Evolutionary conservation across 352 stramenopile species (phyloP).

Genomic region (Pythium pyrilobum): DNA sequence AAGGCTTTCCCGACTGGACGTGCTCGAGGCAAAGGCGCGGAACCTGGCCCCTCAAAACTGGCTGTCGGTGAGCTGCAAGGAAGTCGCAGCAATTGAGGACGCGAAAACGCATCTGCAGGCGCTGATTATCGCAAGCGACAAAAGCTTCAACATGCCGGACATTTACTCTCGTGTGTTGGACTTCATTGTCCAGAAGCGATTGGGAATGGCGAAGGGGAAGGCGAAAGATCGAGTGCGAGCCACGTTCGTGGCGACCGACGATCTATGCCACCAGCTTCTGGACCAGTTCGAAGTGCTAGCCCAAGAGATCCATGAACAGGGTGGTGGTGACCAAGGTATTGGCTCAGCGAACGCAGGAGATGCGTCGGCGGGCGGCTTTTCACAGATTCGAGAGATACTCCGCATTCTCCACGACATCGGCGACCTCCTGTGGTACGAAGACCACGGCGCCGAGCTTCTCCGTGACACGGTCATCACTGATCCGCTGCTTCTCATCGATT

Average conservation of each 20-base stretch:
- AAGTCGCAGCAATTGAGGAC: not conserved
- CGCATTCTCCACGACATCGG: slow-evolving; percentile 7
- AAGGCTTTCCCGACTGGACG: too few species aligned
- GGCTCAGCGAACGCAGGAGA: not conserved
- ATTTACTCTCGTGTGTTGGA: slow-evolving; percentile 2
- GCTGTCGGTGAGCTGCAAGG: not conserved
- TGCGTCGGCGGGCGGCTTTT: too few species aligned
- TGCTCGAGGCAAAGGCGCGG: too few species aligned
- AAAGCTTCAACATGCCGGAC: slow-evolving; percentile 8
- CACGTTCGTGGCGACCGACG: not conserved
- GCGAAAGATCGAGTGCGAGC: not conserved
- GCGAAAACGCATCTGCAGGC: not conserved
- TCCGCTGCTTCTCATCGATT: slow-evolving; percentile 10
- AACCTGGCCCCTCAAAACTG: not conserved
- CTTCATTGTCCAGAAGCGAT: not conserved
- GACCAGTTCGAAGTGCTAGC: not conserved
- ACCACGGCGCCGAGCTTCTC: not conserved
- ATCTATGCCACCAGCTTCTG: not conserved
- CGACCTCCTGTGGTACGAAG: slow-evolving; percentile 11
- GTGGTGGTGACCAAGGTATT: not conserved
- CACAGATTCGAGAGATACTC: not conserved
- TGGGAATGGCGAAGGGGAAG: not conserved
- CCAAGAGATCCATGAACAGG: not conserved
- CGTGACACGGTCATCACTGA: not conserved
- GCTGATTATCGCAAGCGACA: not conserved